Percentiles rank a stretch among this genome's conserved stretches.
Conservation (phyloP, 257 asterid species). For the Asclepias syriaca region DNA sequence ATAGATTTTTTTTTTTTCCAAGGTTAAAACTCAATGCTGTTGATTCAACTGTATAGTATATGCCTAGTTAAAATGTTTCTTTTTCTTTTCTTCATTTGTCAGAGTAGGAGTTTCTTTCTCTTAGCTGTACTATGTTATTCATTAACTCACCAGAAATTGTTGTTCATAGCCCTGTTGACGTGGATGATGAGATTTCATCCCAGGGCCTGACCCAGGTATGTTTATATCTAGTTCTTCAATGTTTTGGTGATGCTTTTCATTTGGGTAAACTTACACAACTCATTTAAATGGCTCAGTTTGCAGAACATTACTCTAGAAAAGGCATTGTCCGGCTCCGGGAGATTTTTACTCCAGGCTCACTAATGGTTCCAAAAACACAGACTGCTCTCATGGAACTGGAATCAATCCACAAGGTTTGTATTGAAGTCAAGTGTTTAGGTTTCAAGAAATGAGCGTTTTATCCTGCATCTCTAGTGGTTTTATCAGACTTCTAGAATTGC, state of each 20-base stretch:
- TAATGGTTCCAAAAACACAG: slow-evolving; percentile 68
- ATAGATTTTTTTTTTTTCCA: background rate
- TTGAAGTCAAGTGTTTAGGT: slow-evolving; percentile 7
- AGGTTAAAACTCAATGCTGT: background rate
- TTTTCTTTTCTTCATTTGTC: background rate
- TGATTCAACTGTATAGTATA: background rate
- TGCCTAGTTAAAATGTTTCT: background rate
- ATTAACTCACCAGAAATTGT: slow-evolving; percentile 19
- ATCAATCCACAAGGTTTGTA: slow-evolving; percentile 90
- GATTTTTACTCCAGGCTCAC: slow-evolving; percentile 84
- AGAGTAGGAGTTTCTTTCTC: background rate
- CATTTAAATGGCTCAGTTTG: slow-evolving; percentile 55
- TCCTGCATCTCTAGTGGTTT: background rate
- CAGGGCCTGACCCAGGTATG: slow-evolving; percentile 90
- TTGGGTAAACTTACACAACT: slow-evolving; percentile 1
- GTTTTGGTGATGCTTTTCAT: slow-evolving; percentile 8
- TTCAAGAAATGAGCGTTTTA: background rate
- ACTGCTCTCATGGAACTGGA: slow-evolving; percentile 83
- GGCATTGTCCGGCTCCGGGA: slow-evolving; percentile 71
- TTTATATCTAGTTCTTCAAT: slow-evolving; percentile 10
- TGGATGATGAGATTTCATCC: slow-evolving; percentile 73
- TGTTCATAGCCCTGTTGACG: slow-evolving; percentile 80
- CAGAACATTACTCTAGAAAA: slow-evolving; percentile 56
- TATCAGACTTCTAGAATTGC: background rate
- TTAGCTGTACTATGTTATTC: background rate